Base-by-base conservation (phyloP, 805 yeast genomes). In the Yarrowia yakushimensis region DNA sequence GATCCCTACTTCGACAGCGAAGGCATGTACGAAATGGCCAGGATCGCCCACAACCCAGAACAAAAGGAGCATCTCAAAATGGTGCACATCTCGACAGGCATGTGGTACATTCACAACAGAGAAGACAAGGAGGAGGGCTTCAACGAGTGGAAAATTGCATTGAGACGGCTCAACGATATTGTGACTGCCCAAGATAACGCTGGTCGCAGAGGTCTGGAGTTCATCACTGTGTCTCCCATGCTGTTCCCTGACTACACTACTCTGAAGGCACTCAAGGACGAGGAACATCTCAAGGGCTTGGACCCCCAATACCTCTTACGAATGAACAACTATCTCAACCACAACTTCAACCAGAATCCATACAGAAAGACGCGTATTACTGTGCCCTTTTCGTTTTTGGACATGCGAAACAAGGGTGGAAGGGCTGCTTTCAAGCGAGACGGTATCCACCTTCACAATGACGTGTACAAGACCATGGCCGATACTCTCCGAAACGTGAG, bases 401-500 rank as follows among this genome's bases (percentile, higher is more conserved):
- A 59, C 18, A 65, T 67, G 68, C 30, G 46, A 15, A 64, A 61
- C 52, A 42, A 63, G 11, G 39, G 39, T 2, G 61, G 63, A 33
- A 36, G 34, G 6, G 55, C 62, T 6, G 60, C 66, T 6, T 63
- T 46, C 52, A 66, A 63, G 33, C 42, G 27, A 22, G 57, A 59
- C 28, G 70, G 69, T 1, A 62, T 67, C 15, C 70, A 67, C 48
- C 43, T 67, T 13, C 43, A 57, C 34, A 22, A 45, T 12, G 60
- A 63, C 30, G 68, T 67, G 23, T 65, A 67, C 36, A 63, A 57
- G 37, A 63, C 57, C 12, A 64, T 65, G 63, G 66, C 70, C 13
- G 52, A 65, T 43, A 17, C 65, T 22, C 37, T 67, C 34, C 36
- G 65, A 57, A 67, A 67, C 54, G 65, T 67, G 48, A 62, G 69